A percentile compares a stretch with the other conserved stretches of the same genome.
Conservation (phyloP, 2,329 filamentous ascomycete species). For the Penicillium sp. region DNA sequence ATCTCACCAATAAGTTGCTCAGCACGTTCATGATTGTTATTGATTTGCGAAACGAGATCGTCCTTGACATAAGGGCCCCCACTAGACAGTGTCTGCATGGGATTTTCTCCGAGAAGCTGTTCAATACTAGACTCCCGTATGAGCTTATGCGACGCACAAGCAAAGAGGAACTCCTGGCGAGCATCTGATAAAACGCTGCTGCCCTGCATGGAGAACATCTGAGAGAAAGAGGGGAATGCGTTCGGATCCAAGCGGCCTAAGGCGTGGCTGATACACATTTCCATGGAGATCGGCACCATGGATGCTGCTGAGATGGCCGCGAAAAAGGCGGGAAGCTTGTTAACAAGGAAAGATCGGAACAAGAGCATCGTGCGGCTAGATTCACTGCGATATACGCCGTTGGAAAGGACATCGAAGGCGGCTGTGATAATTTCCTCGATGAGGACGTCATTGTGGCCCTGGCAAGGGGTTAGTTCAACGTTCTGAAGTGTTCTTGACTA, state of each 20-base stretch:
- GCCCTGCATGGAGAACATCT: conserved; percentile 60
- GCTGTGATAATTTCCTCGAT: conserved; percentile 81
- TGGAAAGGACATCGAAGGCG: conserved; percentile 85
- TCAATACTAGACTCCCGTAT: conserved; percentile 75
- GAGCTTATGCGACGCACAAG: conserved; percentile 84
- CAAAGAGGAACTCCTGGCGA: conserved; percentile 79
- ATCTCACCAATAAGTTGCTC: conserved; percentile 76
- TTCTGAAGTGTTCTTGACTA: background rate
- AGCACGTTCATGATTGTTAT: conserved; percentile 69
- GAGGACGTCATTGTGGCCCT: conserved; percentile 74
- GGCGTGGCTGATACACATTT: conserved; percentile 64
- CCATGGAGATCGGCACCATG: conserved; percentile 58
- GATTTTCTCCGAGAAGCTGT: conserved; percentile 76
- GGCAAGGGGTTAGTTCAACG: background rate
- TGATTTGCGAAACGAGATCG: conserved; percentile 72
- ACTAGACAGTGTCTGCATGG: conserved; percentile 72
- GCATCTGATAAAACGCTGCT: conserved; percentile 64
- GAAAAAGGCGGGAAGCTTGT: conserved; percentile 64
- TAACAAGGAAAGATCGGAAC: conserved; percentile 80
- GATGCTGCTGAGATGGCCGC: conserved; percentile 56
- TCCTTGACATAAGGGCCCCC: conserved; percentile 75
- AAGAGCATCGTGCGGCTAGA: conserved; percentile 62
- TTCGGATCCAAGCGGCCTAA: conserved; percentile 62
- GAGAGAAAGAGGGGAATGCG: conserved; percentile 62
- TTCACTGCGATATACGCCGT: conserved; percentile 72